Percentiles rank a stretch among this genome's conserved stretches.
phyloP scores from a whole-genome alignment of 352 stramenopile species.

The Stramenopiles sp. region DNA sequence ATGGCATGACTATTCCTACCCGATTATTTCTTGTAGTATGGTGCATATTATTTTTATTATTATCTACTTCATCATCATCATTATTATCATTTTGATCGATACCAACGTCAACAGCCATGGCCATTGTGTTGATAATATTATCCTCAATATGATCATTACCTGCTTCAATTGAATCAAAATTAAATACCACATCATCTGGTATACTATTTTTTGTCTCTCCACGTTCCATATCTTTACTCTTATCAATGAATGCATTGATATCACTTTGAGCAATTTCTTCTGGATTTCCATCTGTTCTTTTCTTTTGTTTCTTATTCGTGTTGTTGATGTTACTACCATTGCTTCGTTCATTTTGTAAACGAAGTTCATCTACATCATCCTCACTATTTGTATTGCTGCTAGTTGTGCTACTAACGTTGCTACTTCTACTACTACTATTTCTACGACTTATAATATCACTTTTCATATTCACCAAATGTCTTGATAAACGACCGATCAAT shows the following conservation, averaged over 20 bases:
- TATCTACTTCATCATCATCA: too few species aligned
- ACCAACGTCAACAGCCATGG: too few species aligned
- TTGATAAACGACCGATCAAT: background rate
- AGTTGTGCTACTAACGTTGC: background rate
- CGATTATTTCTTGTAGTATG: too few species aligned
- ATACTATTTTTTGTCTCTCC: too few species aligned
- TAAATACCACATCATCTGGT: background rate
- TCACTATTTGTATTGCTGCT: background rate
- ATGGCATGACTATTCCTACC: too few species aligned
- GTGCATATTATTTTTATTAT: too few species aligned
- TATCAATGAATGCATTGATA: background rate
- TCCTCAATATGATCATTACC: background rate
- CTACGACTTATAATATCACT: background rate
- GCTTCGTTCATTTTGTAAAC: background rate
- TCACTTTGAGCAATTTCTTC: background rate
- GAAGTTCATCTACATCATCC: background rate
- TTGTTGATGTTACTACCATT: background rate
- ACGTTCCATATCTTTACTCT: background rate
- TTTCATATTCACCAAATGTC: background rate
- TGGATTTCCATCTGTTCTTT: background rate
- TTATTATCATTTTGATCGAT: too few species aligned
- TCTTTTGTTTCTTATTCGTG: background rate
- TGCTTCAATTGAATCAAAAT: background rate
- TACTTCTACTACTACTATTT: background rate
- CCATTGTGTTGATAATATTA: background rate